Evolutionary conservation across 2,329 filamentous ascomycete species (phyloP), one percentile per base, ranked within the genome.

Genomic region (Aspergillus intermedius): DNA sequence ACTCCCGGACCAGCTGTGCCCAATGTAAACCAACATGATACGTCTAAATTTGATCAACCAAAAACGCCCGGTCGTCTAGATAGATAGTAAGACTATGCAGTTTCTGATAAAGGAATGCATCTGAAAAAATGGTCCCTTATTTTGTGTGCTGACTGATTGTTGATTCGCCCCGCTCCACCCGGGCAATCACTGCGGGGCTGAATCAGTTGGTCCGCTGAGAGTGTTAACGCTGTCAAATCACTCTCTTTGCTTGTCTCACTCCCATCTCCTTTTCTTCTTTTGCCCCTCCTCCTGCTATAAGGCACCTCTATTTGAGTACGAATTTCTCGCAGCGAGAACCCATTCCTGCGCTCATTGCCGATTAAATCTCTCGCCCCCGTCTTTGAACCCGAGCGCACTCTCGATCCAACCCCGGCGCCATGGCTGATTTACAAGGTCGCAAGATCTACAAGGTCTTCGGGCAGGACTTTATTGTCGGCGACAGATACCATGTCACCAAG

Each of bases 361-460:
- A 19, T 40, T 40, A 12, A 5, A 19, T 3, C 37, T 2, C 15
- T 21, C 10, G 2, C 19, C 17, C 37, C 37, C 15, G 37, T 40
- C 9, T 22, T 40, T 37, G 34, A 40, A 19, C 17, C 17, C 15
- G 37, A 19, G 15, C 15, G 17, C 37, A 19, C 17, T 37, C 17
- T 12, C 37, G 7, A 3, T 40, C 37, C n/a, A 19, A 40, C 10
- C 37, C 12, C 37, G 10, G 37, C 37, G 50, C 49, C 63, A 84
- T 84, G 81, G 71, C 76, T 57, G 80, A 83, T 61, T 71, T 83
- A 53, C 73, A 76, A 55, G 83, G 83, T 67, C 86, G 90, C 74
- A 96, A 95, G 80, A 82, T 91, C 72, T 96, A 95, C 81, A 95
- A 95, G 84, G 91, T 98, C 70, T 98, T 98, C 77, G 96, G 96